Evolutionary conservation across 305 asterid species (phyloP).

Genomic region (Coffea humblotiana): DNA sequence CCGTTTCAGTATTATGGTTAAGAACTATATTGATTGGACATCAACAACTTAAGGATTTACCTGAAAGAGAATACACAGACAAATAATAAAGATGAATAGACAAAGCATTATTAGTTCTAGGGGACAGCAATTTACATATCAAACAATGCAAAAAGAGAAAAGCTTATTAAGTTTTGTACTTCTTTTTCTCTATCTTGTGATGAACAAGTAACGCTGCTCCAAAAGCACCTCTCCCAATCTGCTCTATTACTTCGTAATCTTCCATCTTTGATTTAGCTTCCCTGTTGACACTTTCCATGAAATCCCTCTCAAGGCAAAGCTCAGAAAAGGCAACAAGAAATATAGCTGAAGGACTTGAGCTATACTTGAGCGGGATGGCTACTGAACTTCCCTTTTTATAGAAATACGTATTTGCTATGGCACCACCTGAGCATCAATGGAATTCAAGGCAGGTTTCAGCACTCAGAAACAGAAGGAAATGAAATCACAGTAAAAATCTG

Average conservation of each 20-base stretch:
- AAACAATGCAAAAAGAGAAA: not conserved
- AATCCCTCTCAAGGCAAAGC: constrained; percentile 2
- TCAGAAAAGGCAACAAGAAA: not conserved
- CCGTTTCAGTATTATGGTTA: no score
- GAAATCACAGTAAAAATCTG: constrained; percentile 40
- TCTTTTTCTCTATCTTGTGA: constrained; percentile 71
- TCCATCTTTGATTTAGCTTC: constrained; percentile 52
- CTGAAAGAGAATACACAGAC: not conserved
- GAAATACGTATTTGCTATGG: not conserved
- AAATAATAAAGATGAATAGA: not conserved
- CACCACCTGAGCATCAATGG: constrained; percentile 26
- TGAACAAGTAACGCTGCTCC: constrained; percentile 87
- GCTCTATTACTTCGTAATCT: constrained; percentile 73
- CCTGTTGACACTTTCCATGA: constrained; percentile 30
- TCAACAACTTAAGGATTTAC: no score
- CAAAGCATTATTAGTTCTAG: no score
- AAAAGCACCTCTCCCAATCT: constrained; percentile 88
- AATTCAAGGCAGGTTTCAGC: constrained; percentile 27
- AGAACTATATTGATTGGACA: no score
- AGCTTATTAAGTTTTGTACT: constrained; percentile 26
- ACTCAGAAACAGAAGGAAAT: constrained; percentile 25
- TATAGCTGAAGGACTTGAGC: constrained; percentile 10
- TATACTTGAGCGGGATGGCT: not conserved
- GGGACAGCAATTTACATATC: no score
- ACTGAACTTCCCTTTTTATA: constrained; percentile 12